Evolutionary conservation across 2,329 filamentous ascomycete species (phyloP).

Genomic region (Pseudogymnoascus sp.): DNA sequence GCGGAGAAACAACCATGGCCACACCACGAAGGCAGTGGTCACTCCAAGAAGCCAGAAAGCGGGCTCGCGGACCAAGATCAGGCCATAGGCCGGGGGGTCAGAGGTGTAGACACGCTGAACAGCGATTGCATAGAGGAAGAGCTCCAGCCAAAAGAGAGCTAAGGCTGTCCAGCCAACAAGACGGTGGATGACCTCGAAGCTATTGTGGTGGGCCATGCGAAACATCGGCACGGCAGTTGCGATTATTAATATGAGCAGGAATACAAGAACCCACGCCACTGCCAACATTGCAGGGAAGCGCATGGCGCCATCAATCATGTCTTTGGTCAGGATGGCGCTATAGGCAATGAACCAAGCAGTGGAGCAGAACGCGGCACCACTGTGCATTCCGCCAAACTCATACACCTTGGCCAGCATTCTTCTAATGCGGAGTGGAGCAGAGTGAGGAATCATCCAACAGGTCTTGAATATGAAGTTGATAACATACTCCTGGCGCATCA

Average conservation of each 20-base stretch:
- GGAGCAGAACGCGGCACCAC: conserved; percentile 41
- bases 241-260: conserved; percentile 40
- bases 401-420: conserved; percentile 42
- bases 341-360: conserved; percentile 41
- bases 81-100: conserved; percentile 11
- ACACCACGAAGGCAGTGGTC: conserved; percentile 43
- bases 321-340: conserved; percentile 21
- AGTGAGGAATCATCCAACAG: conserved; percentile 37
- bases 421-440: conserved; percentile 40
- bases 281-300: background rate
- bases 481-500: conserved; percentile 45
- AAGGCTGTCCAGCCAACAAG: conserved; percentile 48
- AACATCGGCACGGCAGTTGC: conserved; percentile 43
- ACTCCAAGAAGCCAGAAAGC: conserved; percentile 50
- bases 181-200: conserved; percentile 49
- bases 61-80: conserved; percentile 27
- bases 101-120: conserved; percentile 13
- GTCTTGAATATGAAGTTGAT: conserved; percentile 43
- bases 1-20: conserved; percentile 51
- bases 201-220: conserved; percentile 43
- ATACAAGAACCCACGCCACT: conserved; percentile 30
- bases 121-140: conserved; percentile 31
- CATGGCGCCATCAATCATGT: background rate
- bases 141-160: conserved; percentile 41
- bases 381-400: conserved; percentile 46